These are phyloP conservation scores for Piper longum DNA, from an alignment of 164 flowering plant species.

Conservation along the genomic window DNA sequence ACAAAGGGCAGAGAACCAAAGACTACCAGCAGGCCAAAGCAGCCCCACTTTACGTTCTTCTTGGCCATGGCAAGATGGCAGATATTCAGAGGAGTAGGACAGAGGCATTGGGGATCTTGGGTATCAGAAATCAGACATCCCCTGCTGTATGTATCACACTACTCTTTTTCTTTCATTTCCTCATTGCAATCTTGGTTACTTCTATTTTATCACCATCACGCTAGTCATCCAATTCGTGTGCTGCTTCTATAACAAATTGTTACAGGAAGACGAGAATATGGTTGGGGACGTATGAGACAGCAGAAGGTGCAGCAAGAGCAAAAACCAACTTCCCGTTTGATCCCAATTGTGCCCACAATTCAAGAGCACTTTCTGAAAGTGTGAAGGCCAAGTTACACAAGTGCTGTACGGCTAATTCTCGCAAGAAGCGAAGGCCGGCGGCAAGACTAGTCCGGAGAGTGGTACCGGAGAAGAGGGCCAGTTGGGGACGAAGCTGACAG, in stretches of 20 bases:
- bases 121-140: constrained; percentile 20
- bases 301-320: constrained; percentile 16
- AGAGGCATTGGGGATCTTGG: constrained; percentile 20
- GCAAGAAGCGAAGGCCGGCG: not conserved
- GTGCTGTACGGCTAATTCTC: constrained; percentile 3
- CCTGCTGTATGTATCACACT: constrained; percentile 8
- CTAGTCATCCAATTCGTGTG: not conserved
- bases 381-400: constrained; percentile 8
- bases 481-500: constrained; percentile 3
- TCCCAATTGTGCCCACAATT: constrained; percentile 4
- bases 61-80: constrained; percentile 10
- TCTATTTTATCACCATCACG: not conserved
- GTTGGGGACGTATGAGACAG: constrained; percentile 16
- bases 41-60: not conserved
- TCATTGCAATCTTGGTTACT: not conserved
- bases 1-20: constrained; percentile 6
- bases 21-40: not conserved
- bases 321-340: constrained; percentile 12
- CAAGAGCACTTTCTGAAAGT: constrained; percentile 5
- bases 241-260: not conserved
- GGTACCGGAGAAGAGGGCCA: not conserved
- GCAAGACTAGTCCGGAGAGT: not conserved
- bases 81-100: constrained; percentile 17
- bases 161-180: not conserved
- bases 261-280: constrained; percentile 16